A percentile compares a stretch with the other conserved stretches of the same genome.
Evolutionary conservation across 225 moss, liverwort and hornwort genomes (phyloP).

Genomic region (Physcomitrium patens): DNA sequence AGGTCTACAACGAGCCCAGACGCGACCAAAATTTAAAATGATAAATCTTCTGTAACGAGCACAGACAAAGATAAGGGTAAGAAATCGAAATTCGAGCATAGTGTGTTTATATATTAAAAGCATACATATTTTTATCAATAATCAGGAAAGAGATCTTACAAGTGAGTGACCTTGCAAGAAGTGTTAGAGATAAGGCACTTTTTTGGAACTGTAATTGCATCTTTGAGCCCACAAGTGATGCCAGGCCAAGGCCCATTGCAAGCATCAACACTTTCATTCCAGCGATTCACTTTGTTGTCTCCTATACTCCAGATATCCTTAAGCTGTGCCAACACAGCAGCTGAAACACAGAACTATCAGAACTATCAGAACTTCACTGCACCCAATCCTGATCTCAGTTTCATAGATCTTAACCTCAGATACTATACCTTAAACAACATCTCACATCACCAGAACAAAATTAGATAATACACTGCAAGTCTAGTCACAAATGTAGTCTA

Average conservation of each 20-base stretch:
- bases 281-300: conserved; percentile 43
- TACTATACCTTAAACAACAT: neutral
- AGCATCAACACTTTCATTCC: conserved; percentile 53
- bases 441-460: neutral
- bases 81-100: neutral
- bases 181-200: conserved; percentile 40
- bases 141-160: conserved; percentile 30
- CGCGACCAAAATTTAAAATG: neutral
- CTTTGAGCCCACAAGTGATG: conserved; percentile 50
- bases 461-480: neutral
- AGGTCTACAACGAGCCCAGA: neutral
- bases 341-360: conserved; percentile 31
- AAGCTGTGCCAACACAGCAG: conserved; percentile 49
- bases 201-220: conserved; percentile 22
- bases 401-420: neutral
- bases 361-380: conserved; percentile 11
- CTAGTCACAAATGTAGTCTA: neutral
- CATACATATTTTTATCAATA: neutral
- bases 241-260: conserved; percentile 58
- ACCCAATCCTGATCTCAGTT: neutral
- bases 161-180: conserved; percentile 43
- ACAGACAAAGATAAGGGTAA: neutral
- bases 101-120: neutral
- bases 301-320: conserved; percentile 46
- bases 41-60: neutral